Evolutionary conservation across 2,329 filamentous ascomycete species (phyloP).

Genomic region (Cadophora sp.): DNA sequence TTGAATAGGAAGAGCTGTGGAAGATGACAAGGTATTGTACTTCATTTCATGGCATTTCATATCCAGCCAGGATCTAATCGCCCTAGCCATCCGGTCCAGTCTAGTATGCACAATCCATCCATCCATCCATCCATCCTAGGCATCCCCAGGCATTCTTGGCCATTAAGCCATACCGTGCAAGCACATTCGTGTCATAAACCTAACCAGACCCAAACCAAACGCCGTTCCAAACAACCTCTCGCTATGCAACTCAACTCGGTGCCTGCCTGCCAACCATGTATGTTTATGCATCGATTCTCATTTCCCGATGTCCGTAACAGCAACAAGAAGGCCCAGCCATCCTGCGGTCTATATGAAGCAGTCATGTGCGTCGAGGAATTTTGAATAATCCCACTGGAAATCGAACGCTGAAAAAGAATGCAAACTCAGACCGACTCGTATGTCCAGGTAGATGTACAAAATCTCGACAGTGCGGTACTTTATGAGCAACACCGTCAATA

Average conservation of each 20-base stretch:
- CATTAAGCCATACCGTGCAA: not conserved
- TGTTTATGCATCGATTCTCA: not conserved
- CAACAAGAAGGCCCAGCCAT: not conserved
- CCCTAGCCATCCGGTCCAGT: not conserved
- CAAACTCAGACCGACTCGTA: not conserved
- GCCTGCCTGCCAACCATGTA: not conserved
- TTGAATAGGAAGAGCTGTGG: no score
- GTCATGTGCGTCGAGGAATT: not conserved
- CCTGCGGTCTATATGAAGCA: not conserved
- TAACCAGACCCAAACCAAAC: conserved; percentile 1
- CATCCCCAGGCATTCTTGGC: not conserved
- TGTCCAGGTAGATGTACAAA: conserved; percentile 1
- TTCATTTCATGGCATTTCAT: not conserved
- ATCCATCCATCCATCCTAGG: not conserved
- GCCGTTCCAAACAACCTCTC: conserved; percentile 1
- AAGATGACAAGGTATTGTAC: no score
- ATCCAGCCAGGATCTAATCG: not conserved
- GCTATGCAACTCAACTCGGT: conserved; percentile 1
- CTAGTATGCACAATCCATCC: conserved; percentile 13
- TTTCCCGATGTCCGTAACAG: no score
- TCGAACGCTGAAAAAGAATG: not conserved
- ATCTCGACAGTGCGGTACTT: not conserved
- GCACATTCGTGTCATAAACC: not conserved
- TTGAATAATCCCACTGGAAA: not conserved
- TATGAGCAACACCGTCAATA: no score